Evolutionary conservation across 495 filamentous ascomycete species (phyloP).

Genomic region (Xylaria grammica): DNA sequence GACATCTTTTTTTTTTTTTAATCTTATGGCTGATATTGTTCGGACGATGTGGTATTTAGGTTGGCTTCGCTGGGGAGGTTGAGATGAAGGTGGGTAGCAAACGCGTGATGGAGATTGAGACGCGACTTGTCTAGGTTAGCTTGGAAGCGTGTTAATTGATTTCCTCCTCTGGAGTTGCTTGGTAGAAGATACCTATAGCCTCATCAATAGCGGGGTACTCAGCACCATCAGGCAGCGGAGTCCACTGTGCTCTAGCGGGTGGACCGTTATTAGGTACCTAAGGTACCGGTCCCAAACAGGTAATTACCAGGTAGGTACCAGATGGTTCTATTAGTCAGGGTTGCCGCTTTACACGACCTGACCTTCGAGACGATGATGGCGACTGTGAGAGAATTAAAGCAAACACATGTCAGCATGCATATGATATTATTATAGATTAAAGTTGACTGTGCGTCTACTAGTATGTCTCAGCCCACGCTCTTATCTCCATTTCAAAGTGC

Average conservation of each 20-base stretch:
- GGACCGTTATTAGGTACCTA: neutral
- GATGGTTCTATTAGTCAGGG: no score
- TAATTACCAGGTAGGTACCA: no score
- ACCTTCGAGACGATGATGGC: no score
- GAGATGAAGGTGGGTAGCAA: slow-evolving; percentile 8
- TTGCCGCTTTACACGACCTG: no score
- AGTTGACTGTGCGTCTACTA: neutral
- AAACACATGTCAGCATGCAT: no score
- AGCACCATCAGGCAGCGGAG: neutral
- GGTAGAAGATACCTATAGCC: no score
- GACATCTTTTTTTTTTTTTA: slow-evolving; percentile 27
- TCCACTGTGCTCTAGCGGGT: neutral
- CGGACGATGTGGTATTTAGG: neutral
- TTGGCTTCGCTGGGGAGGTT: neutral
- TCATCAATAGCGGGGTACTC: neutral
- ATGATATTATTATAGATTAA: no score
- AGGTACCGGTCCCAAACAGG: neutral
- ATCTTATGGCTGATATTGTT: neutral
- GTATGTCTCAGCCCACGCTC: neutral
- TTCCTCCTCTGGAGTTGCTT: neutral
- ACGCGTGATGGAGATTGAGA: slow-evolving; percentile 31
- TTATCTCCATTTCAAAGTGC: neutral
- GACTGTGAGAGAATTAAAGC: no score
- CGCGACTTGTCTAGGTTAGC: slow-evolving; percentile 4
- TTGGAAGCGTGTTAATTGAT: neutral